A percentile compares a stretch with the other conserved stretches of the same genome.
These are phyloP conservation scores for Tricholoma saponaceum DNA, from an alignment of 768 basidiomycete genomes.

Conservation along the genomic window DNA sequence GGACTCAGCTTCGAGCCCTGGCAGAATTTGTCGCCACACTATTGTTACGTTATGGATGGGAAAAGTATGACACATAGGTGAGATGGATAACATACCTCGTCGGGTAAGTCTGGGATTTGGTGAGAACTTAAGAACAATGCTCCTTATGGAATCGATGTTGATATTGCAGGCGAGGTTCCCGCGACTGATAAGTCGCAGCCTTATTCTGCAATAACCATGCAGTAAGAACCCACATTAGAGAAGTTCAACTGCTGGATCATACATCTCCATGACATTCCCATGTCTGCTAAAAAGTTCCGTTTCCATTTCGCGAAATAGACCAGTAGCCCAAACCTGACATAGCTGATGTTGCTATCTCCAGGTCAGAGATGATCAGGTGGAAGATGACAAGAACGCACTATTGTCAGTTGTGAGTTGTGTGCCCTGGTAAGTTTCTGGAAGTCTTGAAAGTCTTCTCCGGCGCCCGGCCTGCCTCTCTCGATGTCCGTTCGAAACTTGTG, in stretches of 20 bases:
- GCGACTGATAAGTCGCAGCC: neutral
- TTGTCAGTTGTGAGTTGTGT: neutral
- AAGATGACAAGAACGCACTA: neutral
- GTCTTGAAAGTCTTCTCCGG: neutral
- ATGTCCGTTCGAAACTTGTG: neutral
- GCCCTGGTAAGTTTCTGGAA: neutral
- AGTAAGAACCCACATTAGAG: too few relatives aligned
- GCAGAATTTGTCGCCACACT: neutral
- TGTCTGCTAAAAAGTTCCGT: neutral
- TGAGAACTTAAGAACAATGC: neutral
- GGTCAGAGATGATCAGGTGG: neutral
- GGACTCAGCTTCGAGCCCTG: neutral
- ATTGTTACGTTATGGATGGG: neutral
- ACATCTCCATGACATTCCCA: neutral
- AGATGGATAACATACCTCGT: neutral
- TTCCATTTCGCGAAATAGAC: neutral
- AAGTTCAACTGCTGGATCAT: neutral
- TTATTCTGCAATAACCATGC: neutral
- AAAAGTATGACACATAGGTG: neutral
- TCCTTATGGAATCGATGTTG: neutral
- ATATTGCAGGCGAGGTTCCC: neutral
- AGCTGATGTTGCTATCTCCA: neutral
- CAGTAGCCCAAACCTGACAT: neutral
- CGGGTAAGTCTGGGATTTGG: neutral
- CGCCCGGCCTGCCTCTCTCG: neutral